A percentile compares a stretch with the other conserved stretches of the same genome.
Evolutionary conservation across 23 red algal genomes (phyloP).

Genomic region (Gracilariopsis chorda): DNA sequence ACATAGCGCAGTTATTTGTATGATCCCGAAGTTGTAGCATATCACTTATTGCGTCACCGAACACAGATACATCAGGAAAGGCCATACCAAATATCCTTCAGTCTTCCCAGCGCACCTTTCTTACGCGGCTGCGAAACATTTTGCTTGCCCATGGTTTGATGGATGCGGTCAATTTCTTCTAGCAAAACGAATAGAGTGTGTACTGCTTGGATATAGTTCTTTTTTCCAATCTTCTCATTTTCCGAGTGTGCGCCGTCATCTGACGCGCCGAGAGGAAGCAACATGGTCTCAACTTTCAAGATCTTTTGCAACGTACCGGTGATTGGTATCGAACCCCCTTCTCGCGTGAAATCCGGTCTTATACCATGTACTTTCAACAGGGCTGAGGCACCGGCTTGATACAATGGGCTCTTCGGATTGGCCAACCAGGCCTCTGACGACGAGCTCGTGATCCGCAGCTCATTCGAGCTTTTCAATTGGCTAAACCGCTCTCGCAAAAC

Average conservation of each 20-base stretch:
- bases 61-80: conserved; percentile 43
- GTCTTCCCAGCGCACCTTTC: conserved; percentile 32
- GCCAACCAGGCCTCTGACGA: conserved; percentile 29
- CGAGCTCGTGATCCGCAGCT: conserved; percentile 37
- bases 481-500: conserved; percentile 37
- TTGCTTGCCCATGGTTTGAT: neutral
- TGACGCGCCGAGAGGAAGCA: conserved; percentile 66
- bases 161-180: conserved; percentile 43
- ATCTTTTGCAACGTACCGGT: conserved; percentile 57
- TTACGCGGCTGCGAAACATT: neutral
- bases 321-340: conserved; percentile 80
- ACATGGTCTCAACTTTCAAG: conserved; percentile 48
- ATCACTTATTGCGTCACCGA: no score
- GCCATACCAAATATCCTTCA: conserved; percentile 71
- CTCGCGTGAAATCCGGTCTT: conserved; percentile 76
- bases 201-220: conserved; percentile 69
- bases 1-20: no score
- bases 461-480: conserved; percentile 30
- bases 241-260: conserved; percentile 75
- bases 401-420: conserved; percentile 27
- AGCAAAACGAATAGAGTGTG: conserved; percentile 70
- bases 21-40: no score
- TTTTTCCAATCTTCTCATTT: conserved; percentile 85
- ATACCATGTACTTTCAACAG: conserved; percentile 66
- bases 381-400: conserved; percentile 44